These are phyloP conservation scores for Olyra latifolia DNA, from an alignment of 176 grass and related monocot genomes.

Conservation along the genomic window DNA sequence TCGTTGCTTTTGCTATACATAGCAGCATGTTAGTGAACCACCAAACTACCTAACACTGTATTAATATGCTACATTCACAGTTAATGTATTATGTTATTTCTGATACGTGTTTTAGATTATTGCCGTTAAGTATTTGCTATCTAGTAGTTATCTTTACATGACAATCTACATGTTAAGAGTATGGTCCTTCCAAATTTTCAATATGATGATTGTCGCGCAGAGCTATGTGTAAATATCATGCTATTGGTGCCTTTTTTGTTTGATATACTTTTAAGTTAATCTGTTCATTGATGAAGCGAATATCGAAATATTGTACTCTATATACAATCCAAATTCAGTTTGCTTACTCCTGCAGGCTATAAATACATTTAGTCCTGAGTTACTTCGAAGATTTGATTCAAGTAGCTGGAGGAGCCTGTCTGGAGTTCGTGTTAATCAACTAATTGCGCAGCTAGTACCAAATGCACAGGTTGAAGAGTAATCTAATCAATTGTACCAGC, in stretches of 20 bases:
- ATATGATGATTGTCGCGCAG: conserved; percentile 3
- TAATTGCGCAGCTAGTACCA: conserved; percentile 68
- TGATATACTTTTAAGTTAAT: neutral
- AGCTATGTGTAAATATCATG: neutral
- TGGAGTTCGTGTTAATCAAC: conserved; percentile 65
- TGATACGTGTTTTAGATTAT: no score
- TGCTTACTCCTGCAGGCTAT: conserved; percentile 48
- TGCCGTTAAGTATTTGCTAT: no score
- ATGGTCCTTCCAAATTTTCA: neutral
- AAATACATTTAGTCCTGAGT: conserved; percentile 40
- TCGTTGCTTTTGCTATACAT: neutral
- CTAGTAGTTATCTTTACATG: neutral
- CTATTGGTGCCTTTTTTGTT: neutral
- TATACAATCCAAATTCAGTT: neutral
- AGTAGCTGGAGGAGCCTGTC: conserved; percentile 67
- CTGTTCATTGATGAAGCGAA: neutral
- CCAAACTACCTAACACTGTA: neutral
- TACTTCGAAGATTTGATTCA: conserved; percentile 42
- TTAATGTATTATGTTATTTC: no score
- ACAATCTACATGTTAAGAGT: neutral
- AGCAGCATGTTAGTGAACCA: neutral
- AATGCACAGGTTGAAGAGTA: conserved; percentile 45
- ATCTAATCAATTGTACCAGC: conserved; percentile 10
- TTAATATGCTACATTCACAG: no score
- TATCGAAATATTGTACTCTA: neutral